Evolutionary conservation across 108 stramenopile species (phyloP).

Genomic region (Pseudonitzschia pungens): DNA sequence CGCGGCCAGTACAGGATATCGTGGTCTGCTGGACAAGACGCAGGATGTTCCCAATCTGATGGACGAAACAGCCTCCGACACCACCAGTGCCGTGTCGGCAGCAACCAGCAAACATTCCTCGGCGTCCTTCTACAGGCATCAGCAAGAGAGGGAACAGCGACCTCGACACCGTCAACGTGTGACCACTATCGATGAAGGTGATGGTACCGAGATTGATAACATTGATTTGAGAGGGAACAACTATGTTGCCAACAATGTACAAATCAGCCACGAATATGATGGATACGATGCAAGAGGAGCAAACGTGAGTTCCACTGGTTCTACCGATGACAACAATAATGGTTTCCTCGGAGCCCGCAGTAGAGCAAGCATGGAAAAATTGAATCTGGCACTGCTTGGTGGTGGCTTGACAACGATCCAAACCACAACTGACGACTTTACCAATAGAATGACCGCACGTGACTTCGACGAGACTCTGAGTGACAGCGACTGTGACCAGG

Average conservation of each 20-base stretch:
- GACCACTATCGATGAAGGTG: constrained; percentile 22
- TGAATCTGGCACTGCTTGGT: constrained; percentile 42
- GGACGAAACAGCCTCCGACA: constrained; percentile 72
- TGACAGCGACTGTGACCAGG: constrained; percentile 48
- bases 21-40: constrained; percentile 75
- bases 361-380: constrained; percentile 4
- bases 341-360: constrained; percentile 17
- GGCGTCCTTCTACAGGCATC: background rate
- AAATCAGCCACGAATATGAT: constrained; percentile 38
- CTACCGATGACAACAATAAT: constrained; percentile 13
- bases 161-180: constrained; percentile 2
- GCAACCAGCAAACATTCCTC: constrained; percentile 28
- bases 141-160: constrained; percentile 22
- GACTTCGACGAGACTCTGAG: constrained; percentile 58
- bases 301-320: constrained; percentile 3
- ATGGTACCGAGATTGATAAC: constrained; percentile 26
- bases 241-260: constrained; percentile 56
- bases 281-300: constrained; percentile 54
- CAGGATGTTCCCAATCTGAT: constrained; percentile 81
- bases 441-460: constrained; percentile 38
- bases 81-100: constrained; percentile 40
- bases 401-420: constrained; percentile 59
- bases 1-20: constrained; percentile 40
- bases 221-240: constrained; percentile 22
- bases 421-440: constrained; percentile 44